Percentiles rank a stretch among this genome's conserved stretches.
These are phyloP conservation scores for Myochromella boudieri DNA, from an alignment of 768 basidiomycete genomes.

Conservation along the genomic window DNA sequence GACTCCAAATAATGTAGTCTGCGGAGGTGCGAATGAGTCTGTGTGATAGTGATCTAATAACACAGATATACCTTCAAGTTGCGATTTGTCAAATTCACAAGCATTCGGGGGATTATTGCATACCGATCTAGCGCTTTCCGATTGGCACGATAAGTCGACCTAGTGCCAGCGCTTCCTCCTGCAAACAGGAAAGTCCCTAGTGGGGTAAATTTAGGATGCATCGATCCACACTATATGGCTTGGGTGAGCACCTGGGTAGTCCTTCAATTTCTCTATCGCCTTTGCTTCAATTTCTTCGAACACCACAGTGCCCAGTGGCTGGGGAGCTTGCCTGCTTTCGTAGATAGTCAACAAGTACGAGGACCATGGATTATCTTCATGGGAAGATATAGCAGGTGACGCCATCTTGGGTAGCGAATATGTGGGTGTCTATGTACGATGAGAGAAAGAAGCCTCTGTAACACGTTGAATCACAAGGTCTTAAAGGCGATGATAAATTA, in stretches of 20 bases:
- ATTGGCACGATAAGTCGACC: constrained; percentile 68
- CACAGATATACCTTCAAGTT: constrained; percentile 51
- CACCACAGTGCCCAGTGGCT: constrained; percentile 60
- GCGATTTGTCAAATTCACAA: constrained; percentile 59
- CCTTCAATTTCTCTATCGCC: constrained; percentile 61
- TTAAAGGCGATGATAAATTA: no score
- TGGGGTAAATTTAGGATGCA: no score
- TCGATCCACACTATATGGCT: not conserved
- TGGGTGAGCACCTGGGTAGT: constrained; percentile 54
- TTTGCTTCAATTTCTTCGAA: constrained; percentile 63
- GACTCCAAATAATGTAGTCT: constrained; percentile 75
- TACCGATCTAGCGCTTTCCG: constrained; percentile 61
- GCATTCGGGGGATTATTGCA: constrained; percentile 81
- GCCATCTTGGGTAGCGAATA: no score
- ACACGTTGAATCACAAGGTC: no score
- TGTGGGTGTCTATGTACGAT: no score
- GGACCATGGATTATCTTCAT: no score
- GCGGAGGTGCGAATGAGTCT: not conserved
- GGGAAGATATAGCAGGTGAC: no score
- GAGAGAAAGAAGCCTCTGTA: no score
- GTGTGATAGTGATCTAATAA: no score
- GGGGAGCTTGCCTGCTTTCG: constrained; percentile 32
- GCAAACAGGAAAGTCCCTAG: constrained; percentile 73
- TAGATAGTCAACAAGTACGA: constrained; percentile 42
- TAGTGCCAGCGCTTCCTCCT: constrained; percentile 73